Evolutionary conservation across 1,284 basidiomycete genomes (phyloP), one percentile per base, ranked within the genome.

Genomic region (Pyrrhoderma lamaoense): DNA sequence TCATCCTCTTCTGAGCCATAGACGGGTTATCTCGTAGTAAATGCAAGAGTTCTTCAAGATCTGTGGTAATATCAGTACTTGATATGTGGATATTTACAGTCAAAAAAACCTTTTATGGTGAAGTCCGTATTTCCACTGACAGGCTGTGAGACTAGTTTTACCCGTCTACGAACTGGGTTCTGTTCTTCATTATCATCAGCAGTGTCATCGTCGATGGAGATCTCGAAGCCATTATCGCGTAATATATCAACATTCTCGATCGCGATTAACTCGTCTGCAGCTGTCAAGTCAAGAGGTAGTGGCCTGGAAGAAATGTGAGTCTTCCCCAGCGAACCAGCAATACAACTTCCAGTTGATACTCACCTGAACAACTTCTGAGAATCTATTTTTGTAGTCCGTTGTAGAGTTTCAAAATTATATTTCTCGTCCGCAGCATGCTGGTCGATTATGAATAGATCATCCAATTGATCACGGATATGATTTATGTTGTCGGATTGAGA

Each of bases 401-500:
- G 95, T 54, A 99, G 68, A 2, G 80, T 88, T 72, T 99, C 95
- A 64, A 98, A 99, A 64, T 98, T 99, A 71, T 87, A 98, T 71
- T 99, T 99, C 68, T 99, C 96, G 66, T 99, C 95, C 14, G 85
- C 79, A 5, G 86, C 86, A 60, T 89, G 90, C 61, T 91, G 88
- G 61, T 94, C 93, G 19, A 98, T 79, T 58, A 99, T 94, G 67
- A 98, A 97, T 43, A 99, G 70, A 61, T 96, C 93, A 61, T 95
- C 92, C 65, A 80, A 71, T 18, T n/a, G n/a, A n/a, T n/a, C n/a
- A n/a, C n/a, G n/a, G n/a, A n/a, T n/a, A n/a, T n/a, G n/a, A n/a
- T n/a, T n/a, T n/a, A n/a, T n/a, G n/a, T n/a, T n/a, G n/a, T n/a
- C n/a, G n/a, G n/a, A n/a, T n/a, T n/a, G n/a, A n/a, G n/a, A n/a